Evolutionary conservation across 768 basidiomycete genomes (phyloP), one percentile per base, ranked within the genome.

Genomic region (Leccinum disarticulatum): DNA sequence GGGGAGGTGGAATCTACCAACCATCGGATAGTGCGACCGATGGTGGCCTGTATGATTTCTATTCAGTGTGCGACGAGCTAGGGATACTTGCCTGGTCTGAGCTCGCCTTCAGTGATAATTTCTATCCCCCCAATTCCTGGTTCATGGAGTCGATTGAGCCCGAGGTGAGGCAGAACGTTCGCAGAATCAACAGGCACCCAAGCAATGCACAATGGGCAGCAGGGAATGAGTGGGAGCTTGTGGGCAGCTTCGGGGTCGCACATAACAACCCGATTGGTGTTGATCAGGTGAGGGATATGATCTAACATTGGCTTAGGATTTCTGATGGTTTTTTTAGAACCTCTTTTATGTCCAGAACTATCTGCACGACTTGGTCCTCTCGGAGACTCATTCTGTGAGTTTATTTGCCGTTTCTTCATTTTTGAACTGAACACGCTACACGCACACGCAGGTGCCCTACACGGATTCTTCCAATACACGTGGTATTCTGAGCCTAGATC

Each of bases 41-140:
- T 13, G 75, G 76, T 1, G 83, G 83, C 25, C 77, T 76, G 7
- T 84, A 86, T 64, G 77, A 81, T 60, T 84, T 85, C 63, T 85
- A 85, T 68, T 77, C 79, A 1, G 65, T 82, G 25, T 85, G 83
- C 66, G 83, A 86, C 66, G 83, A 85, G 63, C 76, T 86, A 0
- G 83, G 84, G 7, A 83, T 85, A 61, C 72, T 86, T 51, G 83
- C 79, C 2, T 85, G 84, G 84, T 83, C 83, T 1, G 84, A 86
- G 63, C 78, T 60, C 31, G 33, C 15, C 25, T 56, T 60, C 22
- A 84, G 83, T 0, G 84, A 85, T 58, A 71, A 81, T 2, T 60
- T 84, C 19, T 85, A 83, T 59, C 80, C 83, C 2, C 78, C 83
- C 70, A 83, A 85, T 61, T 73, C 77, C 60, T 85, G 82, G 61